Conservation (phyloP, 2,329 filamentous ascomycete genomes). For the Exophiala phaeomuriformis region DNA sequence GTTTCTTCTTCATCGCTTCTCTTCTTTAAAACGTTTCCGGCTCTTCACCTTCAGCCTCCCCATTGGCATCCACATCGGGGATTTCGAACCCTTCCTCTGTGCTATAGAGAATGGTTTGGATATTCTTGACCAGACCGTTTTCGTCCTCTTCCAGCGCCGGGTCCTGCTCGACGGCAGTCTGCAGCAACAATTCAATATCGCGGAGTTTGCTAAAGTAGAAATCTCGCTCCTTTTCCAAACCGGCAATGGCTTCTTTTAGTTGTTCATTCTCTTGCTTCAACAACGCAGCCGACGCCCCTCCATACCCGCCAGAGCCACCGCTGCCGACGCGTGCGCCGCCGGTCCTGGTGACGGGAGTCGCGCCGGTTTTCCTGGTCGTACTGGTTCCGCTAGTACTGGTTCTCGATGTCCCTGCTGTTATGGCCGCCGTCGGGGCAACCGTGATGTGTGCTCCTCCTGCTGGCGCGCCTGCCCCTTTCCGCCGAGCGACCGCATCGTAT, state of each 20-base stretch:
- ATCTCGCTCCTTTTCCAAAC: slow-evolving; percentile 90
- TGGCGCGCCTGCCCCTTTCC: slow-evolving; percentile 66
- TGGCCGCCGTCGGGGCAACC: slow-evolving; percentile 31
- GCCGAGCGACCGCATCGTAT: slow-evolving; percentile 80
- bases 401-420: slow-evolving; percentile 4
- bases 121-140: slow-evolving; percentile 84
- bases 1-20: too few relatives aligned
- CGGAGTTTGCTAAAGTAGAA: slow-evolving; percentile 99
- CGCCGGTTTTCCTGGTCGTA: slow-evolving; percentile 54
- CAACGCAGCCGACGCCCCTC: too few relatives aligned
- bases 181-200: slow-evolving; percentile 90
- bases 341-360: slow-evolving; percentile 42
- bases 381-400: slow-evolving; percentile 36
- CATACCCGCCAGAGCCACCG: too few relatives aligned
- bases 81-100: slow-evolving; percentile 86
- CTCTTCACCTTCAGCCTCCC: slow-evolving; percentile 39
- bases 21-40: slow-evolving; percentile 34
- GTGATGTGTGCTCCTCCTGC: slow-evolving; percentile 44
- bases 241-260: slow-evolving; percentile 90
- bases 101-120: slow-evolving; percentile 93
- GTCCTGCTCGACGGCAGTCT: slow-evolving; percentile 86
- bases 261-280: slow-evolving; percentile 78
- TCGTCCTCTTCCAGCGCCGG: slow-evolving; percentile 92
- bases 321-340: too few relatives aligned
- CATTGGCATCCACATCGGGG: slow-evolving; percentile 64